Percentiles rank a stretch among this genome's conserved stretches.
phyloP scores from a whole-genome alignment of 306 rosid genomes.

The Potentilla sterilis region DNA sequence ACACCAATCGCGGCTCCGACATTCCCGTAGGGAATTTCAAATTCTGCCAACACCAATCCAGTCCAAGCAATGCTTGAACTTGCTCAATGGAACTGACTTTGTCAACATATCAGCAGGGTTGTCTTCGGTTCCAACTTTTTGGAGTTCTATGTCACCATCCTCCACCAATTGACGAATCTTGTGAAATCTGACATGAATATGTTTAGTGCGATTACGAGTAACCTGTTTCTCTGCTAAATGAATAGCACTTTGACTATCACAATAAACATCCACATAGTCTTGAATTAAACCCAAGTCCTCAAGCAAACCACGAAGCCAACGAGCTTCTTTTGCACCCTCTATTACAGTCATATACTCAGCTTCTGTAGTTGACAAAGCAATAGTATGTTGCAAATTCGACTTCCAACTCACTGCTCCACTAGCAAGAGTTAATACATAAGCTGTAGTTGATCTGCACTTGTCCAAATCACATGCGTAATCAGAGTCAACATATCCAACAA shows the following conservation, averaged over 20 bases:
- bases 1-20: background rate
- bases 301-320: background rate
- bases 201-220: no score
- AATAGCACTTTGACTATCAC: background rate
- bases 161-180: background rate
- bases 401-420: background rate
- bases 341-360: background rate
- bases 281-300: background rate
- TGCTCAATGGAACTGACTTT: background rate
- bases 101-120: background rate
- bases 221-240: background rate
- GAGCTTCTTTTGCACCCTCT: background rate
- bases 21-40: background rate
- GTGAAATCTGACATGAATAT: no score
- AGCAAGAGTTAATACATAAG: background rate
- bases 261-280: background rate
- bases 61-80: background rate
- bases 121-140: background rate
- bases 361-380: background rate
- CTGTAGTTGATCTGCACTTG: no score
- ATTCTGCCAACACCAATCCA: background rate
- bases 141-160: background rate
- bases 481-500: background rate
- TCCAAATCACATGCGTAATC: no score
- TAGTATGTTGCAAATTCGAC: background rate